Evolutionary conservation across 371 early-diverging fungal species (phyloP).

Genomic region (Syncephalastrum monosporum): DNA sequence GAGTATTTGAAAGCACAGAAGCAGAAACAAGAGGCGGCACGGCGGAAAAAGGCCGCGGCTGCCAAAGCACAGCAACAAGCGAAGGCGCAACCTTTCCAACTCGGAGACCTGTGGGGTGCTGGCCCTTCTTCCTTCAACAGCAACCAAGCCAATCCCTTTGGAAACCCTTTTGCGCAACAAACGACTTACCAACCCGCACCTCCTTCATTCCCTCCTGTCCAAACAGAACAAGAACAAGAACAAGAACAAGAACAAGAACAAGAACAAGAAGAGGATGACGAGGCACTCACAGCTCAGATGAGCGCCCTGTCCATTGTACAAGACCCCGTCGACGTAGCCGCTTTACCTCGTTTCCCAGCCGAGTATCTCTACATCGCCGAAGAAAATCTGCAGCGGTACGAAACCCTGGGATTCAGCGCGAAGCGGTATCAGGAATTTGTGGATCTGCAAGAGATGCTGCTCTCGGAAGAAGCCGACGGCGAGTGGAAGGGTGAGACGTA

Average conservation of each 20-base stretch:
- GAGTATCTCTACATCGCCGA: conserved; percentile 65
- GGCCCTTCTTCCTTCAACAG: not conserved
- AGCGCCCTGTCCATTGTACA: not conserved
- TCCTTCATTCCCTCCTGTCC: conserved; percentile 19
- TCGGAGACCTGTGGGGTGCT: conserved; percentile 48
- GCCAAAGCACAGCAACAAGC: conserved; percentile 18
- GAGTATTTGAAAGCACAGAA: conserved; percentile 61
- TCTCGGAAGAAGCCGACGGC: conserved; percentile 36
- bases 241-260: no score
- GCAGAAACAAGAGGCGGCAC: conserved; percentile 41
- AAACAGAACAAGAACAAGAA: conserved; percentile 7
- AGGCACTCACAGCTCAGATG: not conserved
- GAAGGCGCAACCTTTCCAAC: conserved; percentile 18
- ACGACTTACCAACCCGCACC: conserved; percentile 4
- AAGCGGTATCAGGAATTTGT: conserved; percentile 53
- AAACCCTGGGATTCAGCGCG: conserved; percentile 29
- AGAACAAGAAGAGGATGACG: conserved; percentile 9
- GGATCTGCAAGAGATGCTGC: conserved; percentile 40
- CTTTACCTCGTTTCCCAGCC: conserved; percentile 49
- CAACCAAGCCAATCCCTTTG: conserved; percentile 5
- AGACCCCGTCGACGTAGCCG: conserved; percentile 16
- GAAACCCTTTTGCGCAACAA: conserved; percentile 9
- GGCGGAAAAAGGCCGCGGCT: conserved; percentile 31
- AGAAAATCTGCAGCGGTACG: conserved; percentile 43
- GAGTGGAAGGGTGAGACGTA: conserved; percentile 82